A percentile compares a stretch with the other conserved stretches of the same genome.
Evolutionary conservation across 495 filamentous ascomycete species (phyloP).

Genomic region (Penicillium pancosmium): DNA sequence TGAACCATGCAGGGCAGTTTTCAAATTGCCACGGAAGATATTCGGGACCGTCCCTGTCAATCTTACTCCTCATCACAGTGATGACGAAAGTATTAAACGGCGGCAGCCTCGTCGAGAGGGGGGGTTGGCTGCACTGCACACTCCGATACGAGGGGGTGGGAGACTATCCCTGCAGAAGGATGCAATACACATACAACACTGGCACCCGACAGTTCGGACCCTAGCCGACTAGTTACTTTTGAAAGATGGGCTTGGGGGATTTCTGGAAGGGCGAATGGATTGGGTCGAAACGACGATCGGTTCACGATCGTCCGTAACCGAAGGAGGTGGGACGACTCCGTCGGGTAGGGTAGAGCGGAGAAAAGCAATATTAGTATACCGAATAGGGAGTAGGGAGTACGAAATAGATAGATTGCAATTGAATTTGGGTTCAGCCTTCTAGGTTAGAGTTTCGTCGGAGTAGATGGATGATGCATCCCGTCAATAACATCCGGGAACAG

Average conservation of each 20-base stretch:
- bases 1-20: background rate
- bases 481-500: background rate
- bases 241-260: background rate
- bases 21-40: conserved; percentile 4
- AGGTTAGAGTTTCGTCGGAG: conserved; percentile 3
- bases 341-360: too few species aligned
- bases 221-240: background rate
- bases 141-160: background rate
- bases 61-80: background rate
- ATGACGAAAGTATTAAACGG: conserved; percentile 1
- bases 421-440: conserved; percentile 2
- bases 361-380: too few species aligned
- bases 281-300: conserved; percentile 1
- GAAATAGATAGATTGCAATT: background rate
- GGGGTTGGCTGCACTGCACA: too few species aligned
- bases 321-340: background rate
- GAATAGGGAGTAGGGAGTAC: too few species aligned
- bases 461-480: background rate
- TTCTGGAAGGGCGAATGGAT: conserved; percentile 12
- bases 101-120: background rate
- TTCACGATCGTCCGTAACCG: conserved; percentile 11
- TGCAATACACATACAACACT: background rate
- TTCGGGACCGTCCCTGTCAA: background rate
- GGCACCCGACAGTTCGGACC: background rate
- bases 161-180: conserved; percentile 2